phyloP scores from a whole-genome alignment of 352 stramenopile genomes.

The Lagenidium sp. region DNA sequence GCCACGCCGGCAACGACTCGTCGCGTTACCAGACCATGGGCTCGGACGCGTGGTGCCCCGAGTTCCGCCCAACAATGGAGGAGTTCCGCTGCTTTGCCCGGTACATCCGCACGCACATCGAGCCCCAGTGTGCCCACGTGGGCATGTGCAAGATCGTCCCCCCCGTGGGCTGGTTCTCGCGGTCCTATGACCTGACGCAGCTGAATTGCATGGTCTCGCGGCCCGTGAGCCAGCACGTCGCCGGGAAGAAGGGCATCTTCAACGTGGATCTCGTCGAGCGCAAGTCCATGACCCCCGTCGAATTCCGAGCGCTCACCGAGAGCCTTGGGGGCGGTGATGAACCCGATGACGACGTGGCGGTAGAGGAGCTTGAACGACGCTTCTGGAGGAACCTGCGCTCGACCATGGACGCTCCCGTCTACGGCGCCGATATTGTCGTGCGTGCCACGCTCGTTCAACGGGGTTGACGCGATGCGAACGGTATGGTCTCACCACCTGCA shows the following conservation, averaged over 20 bases:
- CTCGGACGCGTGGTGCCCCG: slow-evolving; percentile 64
- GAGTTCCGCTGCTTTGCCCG: slow-evolving; percentile 83
- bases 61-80: slow-evolving; percentile 72
- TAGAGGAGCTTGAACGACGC: slow-evolving; percentile 53
- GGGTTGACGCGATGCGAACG: no score
- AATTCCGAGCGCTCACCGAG: slow-evolving; percentile 52
- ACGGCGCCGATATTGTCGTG: slow-evolving; percentile 87
- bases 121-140: slow-evolving; percentile 61
- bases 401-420: slow-evolving; percentile 84
- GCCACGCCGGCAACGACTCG: background rate
- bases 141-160: slow-evolving; percentile 87
- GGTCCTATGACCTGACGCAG: slow-evolving; percentile 46
- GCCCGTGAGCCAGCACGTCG: slow-evolving; percentile 81
- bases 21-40: background rate
- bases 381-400: slow-evolving; percentile 86
- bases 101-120: slow-evolving; percentile 81
- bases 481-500: background rate
- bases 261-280: slow-evolving; percentile 86
- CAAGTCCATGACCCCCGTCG: slow-evolving; percentile 49
- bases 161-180: slow-evolving; percentile 65
- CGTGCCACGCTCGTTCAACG: slow-evolving; percentile 1
- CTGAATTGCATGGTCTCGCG: slow-evolving; percentile 39
- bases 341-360: slow-evolving; percentile 15
- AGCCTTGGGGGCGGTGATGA: slow-evolving; percentile 8
- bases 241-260: slow-evolving; percentile 86